Conservation (phyloP, 257 asterid species). For the Anisodus acutangulus region DNA sequence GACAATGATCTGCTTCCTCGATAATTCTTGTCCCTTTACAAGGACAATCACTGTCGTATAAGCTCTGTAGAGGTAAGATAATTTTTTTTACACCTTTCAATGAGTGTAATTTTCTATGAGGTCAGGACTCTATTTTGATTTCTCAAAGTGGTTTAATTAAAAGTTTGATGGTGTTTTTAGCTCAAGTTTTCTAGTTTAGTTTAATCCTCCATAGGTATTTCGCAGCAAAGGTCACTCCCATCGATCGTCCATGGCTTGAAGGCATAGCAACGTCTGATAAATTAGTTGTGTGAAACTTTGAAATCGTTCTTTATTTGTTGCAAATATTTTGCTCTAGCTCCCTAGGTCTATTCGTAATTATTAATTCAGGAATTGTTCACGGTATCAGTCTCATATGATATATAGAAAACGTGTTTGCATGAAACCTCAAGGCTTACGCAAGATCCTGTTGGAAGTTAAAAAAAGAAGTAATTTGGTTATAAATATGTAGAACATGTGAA, state of each 20-base stretch:
- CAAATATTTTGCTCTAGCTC: not conserved
- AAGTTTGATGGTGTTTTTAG: not conserved
- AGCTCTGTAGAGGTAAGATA: slow-evolving; percentile 9
- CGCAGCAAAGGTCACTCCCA: not conserved
- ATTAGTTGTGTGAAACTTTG: not conserved
- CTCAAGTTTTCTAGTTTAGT: not conserved
- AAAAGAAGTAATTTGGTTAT: not conserved
- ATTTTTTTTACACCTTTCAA: slow-evolving; percentile 1
- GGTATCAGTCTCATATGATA: too few relatives aligned
- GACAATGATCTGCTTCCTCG: slow-evolving; percentile 22
- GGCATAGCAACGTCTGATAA: not conserved
- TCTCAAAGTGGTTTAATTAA: not conserved
- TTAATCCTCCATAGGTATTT: not conserved
- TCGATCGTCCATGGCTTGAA: not conserved
- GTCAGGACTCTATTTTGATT: not conserved
- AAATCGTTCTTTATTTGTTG: not conserved
- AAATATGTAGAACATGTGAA: not conserved
- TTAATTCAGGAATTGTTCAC: not conserved
- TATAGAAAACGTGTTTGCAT: too few relatives aligned
- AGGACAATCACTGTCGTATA: slow-evolving; percentile 20
- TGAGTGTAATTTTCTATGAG: not conserved
- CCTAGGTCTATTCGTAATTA: not conserved
- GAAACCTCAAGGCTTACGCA: not conserved
- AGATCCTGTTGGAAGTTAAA: not conserved
- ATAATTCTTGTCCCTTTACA: not conserved